phyloP scores from a whole-genome alignment of 2,329 filamentous ascomycete species.

The Stagonosporopsis chrysanthemi region DNA sequence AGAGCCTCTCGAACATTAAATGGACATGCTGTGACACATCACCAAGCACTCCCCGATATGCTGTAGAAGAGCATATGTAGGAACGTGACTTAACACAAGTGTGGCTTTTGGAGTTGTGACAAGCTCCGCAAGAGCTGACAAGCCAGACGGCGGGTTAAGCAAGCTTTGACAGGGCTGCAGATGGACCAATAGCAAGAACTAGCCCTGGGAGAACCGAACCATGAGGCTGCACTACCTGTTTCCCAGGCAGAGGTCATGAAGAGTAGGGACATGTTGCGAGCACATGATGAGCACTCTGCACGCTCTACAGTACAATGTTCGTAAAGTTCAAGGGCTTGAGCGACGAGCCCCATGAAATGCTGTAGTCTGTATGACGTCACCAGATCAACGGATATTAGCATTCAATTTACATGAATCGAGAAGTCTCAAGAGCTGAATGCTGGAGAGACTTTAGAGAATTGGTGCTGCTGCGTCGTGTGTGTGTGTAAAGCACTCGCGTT shows the following conservation, averaged over 20 bases:
- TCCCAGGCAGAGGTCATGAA: not conserved
- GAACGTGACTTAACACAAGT: not conserved
- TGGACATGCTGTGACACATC: not conserved
- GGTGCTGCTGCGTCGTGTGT: too few relatives aligned
- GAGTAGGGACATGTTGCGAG: not conserved
- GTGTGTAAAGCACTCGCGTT: not conserved
- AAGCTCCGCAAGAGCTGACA: constrained; percentile 12
- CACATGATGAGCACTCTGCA: not conserved
- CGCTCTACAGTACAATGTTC: not conserved
- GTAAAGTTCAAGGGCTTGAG: not conserved
- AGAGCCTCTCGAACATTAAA: not conserved
- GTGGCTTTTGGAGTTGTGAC: not conserved
- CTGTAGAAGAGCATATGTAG: not conserved
- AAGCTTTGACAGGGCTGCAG: constrained; percentile 12
- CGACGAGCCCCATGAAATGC: not conserved
- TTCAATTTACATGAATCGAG: not conserved
- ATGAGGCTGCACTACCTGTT: not conserved
- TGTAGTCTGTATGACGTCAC: not conserved
- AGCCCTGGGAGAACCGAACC: not conserved
- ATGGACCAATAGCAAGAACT: not conserved
- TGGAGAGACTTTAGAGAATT: too few relatives aligned
- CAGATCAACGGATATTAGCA: not conserved
- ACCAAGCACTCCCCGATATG: not conserved
- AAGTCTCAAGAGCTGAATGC: too few relatives aligned
- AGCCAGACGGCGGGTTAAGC: constrained; percentile 3